These are phyloP conservation scores for Astrothelium subdiscretum DNA, from an alignment of 495 filamentous ascomycete genomes.

Conservation along the genomic window DNA sequence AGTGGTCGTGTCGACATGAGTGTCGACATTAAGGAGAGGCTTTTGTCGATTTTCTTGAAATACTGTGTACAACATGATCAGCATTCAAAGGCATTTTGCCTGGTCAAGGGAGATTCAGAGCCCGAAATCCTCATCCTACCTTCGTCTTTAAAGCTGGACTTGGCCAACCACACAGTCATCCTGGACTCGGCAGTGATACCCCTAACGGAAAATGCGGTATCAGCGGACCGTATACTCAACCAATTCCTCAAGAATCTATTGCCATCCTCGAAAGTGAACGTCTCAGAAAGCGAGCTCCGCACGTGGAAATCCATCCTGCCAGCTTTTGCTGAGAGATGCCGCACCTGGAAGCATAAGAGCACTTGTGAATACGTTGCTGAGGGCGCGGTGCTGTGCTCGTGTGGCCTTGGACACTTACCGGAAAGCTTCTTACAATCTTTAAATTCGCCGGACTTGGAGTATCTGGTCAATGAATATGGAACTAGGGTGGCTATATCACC, in stretches of 20 bases:
- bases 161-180: conserved; percentile 5
- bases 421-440: not conserved
- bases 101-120: not conserved
- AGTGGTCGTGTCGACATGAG: not conserved
- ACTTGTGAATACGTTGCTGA: conserved; percentile 9
- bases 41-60: not conserved
- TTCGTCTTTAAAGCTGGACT: conserved; percentile 1
- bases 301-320: conserved; percentile 6
- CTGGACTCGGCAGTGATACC: conserved; percentile 3
- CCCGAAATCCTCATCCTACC: not conserved
- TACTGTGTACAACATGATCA: not conserved
- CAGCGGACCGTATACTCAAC: not conserved
- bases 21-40: not conserved
- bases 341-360: conserved; percentile 6
- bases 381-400: conserved; percentile 4
- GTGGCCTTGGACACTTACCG: conserved; percentile 6
- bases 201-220: not conserved
- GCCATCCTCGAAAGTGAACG: not conserved
- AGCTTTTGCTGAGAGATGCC: conserved; percentile 9
- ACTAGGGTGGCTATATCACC: conserved; percentile 5
- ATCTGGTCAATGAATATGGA: not conserved
- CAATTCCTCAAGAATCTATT: not conserved
- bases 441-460: not conserved
- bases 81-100: not conserved
- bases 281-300: not conserved